A percentile compares a stretch with the other conserved stretches of the same genome.
phyloP scores from a whole-genome alignment of 805 yeast genomes.

The Torulaspora microellipsoides region DNA sequence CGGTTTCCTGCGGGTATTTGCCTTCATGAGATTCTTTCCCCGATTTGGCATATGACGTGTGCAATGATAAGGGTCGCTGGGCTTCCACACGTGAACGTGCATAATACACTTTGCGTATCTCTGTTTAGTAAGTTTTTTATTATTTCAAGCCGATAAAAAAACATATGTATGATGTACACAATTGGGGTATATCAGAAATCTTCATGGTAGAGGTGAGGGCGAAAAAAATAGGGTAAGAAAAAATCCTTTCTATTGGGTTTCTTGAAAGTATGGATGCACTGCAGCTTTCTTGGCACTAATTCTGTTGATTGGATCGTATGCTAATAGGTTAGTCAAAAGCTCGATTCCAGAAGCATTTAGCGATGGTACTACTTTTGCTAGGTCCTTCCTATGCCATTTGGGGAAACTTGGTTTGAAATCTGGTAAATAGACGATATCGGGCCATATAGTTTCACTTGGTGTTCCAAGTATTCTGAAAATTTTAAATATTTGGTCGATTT shows the following conservation, averaged over 20 bases:
- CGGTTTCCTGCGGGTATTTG: too few species aligned
- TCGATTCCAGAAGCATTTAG: constrained; percentile 83
- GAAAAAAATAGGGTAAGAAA: neutral
- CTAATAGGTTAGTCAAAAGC: constrained; percentile 68
- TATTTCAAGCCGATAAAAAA: too few species aligned
- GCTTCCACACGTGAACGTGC: too few species aligned
- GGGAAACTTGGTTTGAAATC: constrained; percentile 83
- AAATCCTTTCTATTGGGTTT: constrained; percentile 1
- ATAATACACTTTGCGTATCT: too few species aligned
- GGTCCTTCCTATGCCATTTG: constrained; percentile 83
- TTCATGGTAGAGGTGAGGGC: neutral
- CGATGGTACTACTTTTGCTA: constrained; percentile 70
- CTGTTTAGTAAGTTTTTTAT: too few species aligned
- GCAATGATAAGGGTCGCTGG: too few species aligned
- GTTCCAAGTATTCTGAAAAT: constrained; percentile 95
- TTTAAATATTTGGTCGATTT: constrained; percentile 89
- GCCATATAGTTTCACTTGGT: constrained; percentile 95
- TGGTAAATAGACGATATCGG: constrained; percentile 87
- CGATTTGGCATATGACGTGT: too few species aligned
- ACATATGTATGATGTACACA: too few species aligned
- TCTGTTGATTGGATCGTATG: constrained; percentile 90
- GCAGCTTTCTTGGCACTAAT: constrained; percentile 93
- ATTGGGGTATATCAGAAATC: neutral
- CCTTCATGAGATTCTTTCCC: too few species aligned
- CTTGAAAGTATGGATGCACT: constrained; percentile 61